Percentiles rank a stretch among this genome's conserved stretches.
Conservation (phyloP, 768 basidiomycete genomes). For the Kwoniella sp. region DNA sequence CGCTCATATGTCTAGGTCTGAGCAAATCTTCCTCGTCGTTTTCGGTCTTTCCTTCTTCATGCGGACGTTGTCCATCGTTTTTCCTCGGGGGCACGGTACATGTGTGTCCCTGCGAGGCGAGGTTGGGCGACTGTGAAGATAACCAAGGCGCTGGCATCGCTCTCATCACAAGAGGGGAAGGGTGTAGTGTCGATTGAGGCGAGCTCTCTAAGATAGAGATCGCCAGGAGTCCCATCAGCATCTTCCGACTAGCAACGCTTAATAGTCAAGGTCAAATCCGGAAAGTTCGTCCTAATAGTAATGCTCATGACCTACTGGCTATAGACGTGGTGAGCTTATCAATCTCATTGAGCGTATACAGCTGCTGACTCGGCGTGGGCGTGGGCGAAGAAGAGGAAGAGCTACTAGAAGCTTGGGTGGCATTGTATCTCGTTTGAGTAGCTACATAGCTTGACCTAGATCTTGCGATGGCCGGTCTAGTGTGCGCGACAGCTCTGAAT, state of each 20-base stretch:
- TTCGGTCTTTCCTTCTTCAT: no score
- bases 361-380: constrained; percentile 39
- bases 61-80: no score
- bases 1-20: constrained; percentile 50
- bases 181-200: constrained; percentile 22
- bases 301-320: constrained; percentile 48
- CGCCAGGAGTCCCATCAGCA: no score
- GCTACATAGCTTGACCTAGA: background rate
- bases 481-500: no score
- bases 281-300: no score
- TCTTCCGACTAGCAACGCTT: no score
- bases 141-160: constrained; percentile 43
- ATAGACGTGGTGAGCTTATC: constrained; percentile 48
- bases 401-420: background rate
- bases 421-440: background rate
- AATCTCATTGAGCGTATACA: constrained; percentile 45
- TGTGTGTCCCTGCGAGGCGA: constrained; percentile 24
- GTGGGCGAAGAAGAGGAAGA: background rate
- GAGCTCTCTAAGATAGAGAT: no score
- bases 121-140: constrained; percentile 38
- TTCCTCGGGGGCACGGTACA: background rate
- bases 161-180: constrained; percentile 48
- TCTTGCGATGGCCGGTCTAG: background rate
- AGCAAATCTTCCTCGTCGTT: constrained; percentile 31
- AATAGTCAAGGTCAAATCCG: no score